Evolutionary conservation across 495 filamentous ascomycete species (phyloP).

Genomic region (Articulospora tetracladia): DNA sequence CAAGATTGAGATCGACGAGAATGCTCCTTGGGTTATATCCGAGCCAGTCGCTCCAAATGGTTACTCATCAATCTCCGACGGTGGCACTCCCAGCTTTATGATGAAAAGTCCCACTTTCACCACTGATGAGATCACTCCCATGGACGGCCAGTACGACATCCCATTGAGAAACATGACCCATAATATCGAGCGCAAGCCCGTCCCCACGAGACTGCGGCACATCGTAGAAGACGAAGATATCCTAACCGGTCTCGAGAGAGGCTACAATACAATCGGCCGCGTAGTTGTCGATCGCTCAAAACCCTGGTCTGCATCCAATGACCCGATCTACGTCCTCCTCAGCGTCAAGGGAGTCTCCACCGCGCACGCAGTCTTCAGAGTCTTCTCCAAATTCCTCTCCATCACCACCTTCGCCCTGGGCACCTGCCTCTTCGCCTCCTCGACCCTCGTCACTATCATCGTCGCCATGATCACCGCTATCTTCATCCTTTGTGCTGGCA

Average conservation of each 20-base stretch:
- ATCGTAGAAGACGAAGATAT: too few species aligned
- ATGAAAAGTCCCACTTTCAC: too few species aligned
- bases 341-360: neutral
- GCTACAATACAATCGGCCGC: neutral
- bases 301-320: neutral
- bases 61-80: too few species aligned
- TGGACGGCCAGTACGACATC: too few species aligned
- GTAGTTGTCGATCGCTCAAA: neutral
- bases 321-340: neutral
- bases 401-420: neutral
- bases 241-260: neutral
- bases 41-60: too few species aligned
- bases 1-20: neutral
- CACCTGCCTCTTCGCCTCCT: neutral
- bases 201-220: too few species aligned
- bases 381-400: neutral
- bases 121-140: too few species aligned
- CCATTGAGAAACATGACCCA: too few species aligned
- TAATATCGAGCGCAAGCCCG: too few species aligned
- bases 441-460: neutral
- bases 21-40: too few species aligned
- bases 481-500: neutral
- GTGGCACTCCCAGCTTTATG: too few species aligned
- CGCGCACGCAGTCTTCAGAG: neutral
- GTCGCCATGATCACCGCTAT: neutral